Conservation (phyloP, 2,329 filamentous ascomycete species). For the Diaporthe ilicicola region DNA sequence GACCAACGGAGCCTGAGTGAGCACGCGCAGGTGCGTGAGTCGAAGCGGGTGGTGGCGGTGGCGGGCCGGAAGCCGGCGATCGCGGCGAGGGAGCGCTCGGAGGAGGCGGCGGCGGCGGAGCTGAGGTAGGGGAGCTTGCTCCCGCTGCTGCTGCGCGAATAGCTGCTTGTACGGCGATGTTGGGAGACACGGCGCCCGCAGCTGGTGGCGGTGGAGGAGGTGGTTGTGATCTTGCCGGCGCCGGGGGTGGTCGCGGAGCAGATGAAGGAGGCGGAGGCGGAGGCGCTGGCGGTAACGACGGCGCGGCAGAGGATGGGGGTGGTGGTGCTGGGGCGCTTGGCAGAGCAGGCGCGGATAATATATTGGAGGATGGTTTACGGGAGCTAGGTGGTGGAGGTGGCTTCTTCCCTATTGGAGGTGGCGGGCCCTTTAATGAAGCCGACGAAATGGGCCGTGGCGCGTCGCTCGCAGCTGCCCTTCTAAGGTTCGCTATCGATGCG, state of each 20-base stretch:
- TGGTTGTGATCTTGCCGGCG: slow-evolving; percentile 46
- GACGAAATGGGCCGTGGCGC: slow-evolving; percentile 67
- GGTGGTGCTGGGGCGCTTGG: slow-evolving; percentile 46
- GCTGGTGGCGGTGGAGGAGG: slow-evolving; percentile 40
- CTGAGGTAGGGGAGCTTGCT: slow-evolving; percentile 39
- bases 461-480: slow-evolving; percentile 62
- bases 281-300: slow-evolving; percentile 53
- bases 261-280: slow-evolving; percentile 54
- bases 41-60: slow-evolving; percentile 49
- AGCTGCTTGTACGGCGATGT: slow-evolving; percentile 51
- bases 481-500: slow-evolving; percentile 66
- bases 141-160: slow-evolving; percentile 45
- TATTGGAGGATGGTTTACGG: slow-evolving; percentile 62
- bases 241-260: slow-evolving; percentile 50
- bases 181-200: slow-evolving; percentile 39
- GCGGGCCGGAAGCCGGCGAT: slow-evolving; percentile 43
- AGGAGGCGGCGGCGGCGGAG: slow-evolving; percentile 48
- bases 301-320: slow-evolving; percentile 49
- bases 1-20: slow-evolving; percentile 53
- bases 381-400: slow-evolving; percentile 69
- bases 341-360: slow-evolving; percentile 46
- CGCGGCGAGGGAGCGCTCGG: slow-evolving; percentile 47
- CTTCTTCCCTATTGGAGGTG: slow-evolving; percentile 82
- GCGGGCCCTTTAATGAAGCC: slow-evolving; percentile 71
- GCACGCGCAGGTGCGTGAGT: slow-evolving; percentile 41